These are phyloP conservation scores for Phylloporus scabripes DNA, from an alignment of 768 basidiomycete species.

Conservation along the genomic window DNA sequence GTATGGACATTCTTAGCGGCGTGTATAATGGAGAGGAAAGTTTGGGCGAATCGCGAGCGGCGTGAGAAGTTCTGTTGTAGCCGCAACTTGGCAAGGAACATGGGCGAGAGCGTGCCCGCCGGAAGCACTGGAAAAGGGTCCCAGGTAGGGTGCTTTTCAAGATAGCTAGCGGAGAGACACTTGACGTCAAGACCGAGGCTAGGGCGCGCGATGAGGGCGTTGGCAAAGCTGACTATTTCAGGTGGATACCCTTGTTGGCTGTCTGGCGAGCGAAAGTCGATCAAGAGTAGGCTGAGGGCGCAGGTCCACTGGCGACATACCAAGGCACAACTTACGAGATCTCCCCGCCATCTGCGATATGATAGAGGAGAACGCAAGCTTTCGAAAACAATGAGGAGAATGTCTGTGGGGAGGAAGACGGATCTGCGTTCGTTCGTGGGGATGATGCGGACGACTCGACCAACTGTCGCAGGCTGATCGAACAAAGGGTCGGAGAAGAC, in stretches of 20 bases:
- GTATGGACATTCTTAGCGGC: slow-evolving; percentile 1
- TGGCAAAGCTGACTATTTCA: slow-evolving; percentile 4
- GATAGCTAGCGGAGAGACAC: slow-evolving; percentile 5
- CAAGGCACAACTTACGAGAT: slow-evolving; percentile 4
- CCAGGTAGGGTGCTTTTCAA: slow-evolving; percentile 7
- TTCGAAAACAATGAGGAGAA: too few relatives aligned
- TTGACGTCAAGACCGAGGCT: slow-evolving; percentile 6
- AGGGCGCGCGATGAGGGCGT: background rate
- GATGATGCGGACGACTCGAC: too few relatives aligned
- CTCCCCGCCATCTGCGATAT: too few relatives aligned
- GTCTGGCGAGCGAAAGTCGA: slow-evolving; percentile 4
- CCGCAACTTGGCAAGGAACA: background rate
- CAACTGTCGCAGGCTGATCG: too few relatives aligned
- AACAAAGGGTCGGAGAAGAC: too few relatives aligned
- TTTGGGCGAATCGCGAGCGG: background rate
- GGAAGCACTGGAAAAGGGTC: background rate
- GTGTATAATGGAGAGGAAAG: slow-evolving; percentile 4
- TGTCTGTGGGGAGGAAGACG: too few relatives aligned
- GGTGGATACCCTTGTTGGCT: background rate
- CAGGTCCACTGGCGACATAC: slow-evolving; percentile 11
- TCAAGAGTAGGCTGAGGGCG: slow-evolving; percentile 7
- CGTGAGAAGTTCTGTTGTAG: background rate
- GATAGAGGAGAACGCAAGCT: too few relatives aligned
- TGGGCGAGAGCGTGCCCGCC: background rate
- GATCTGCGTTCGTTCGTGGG: too few relatives aligned